Conservation (phyloP, 73 alveolate species). For the Loxodes magnus region DNA sequence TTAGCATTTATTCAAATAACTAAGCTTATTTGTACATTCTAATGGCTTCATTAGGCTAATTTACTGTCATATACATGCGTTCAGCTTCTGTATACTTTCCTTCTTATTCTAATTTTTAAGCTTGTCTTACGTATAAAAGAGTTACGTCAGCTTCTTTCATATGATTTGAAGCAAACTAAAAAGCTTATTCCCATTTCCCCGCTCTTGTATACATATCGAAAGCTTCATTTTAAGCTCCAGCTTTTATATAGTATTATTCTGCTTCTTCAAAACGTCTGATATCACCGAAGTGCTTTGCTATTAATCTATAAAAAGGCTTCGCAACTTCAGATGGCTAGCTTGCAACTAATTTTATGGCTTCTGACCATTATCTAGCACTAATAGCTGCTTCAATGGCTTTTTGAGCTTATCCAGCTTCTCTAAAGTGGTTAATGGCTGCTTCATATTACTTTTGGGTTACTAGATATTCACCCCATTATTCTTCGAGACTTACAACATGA, state of each 20-base stretch:
- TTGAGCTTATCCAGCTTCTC: constrained; percentile 94
- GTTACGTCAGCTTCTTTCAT: constrained; percentile 89
- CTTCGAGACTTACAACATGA: constrained; percentile 84
- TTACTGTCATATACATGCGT: constrained; percentile 90
- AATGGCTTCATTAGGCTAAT: constrained; percentile 98
- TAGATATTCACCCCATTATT: constrained; percentile 99
- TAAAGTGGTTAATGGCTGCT: constrained; percentile 65
- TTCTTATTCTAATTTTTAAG: constrained; percentile 86
- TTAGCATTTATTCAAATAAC: constrained; percentile 95
- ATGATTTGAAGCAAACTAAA: constrained; percentile 82
- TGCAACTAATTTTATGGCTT: constrained; percentile 81
- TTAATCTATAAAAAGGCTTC: constrained; percentile 93
- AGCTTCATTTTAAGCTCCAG: constrained; percentile 89
- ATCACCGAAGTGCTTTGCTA: constrained; percentile 98
- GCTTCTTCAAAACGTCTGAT: constrained; percentile 96
- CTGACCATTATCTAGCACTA: constrained; percentile 92
- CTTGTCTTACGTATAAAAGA: constrained; percentile 82
- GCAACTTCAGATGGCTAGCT: constrained; percentile 94
- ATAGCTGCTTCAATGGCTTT: constrained; percentile 99
- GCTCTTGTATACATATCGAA: constrained; percentile 95
- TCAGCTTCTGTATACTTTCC: constrained; percentile 96
- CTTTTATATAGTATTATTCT: constrained; percentile 91
- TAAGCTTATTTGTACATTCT: constrained; percentile 85
- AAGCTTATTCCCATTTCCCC: constrained; percentile 96
- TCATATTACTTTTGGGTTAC: constrained; percentile 79